phyloP scores from a whole-genome alignment of 2,329 filamentous ascomycete genomes.

The Colletotrichum sp. region DNA sequence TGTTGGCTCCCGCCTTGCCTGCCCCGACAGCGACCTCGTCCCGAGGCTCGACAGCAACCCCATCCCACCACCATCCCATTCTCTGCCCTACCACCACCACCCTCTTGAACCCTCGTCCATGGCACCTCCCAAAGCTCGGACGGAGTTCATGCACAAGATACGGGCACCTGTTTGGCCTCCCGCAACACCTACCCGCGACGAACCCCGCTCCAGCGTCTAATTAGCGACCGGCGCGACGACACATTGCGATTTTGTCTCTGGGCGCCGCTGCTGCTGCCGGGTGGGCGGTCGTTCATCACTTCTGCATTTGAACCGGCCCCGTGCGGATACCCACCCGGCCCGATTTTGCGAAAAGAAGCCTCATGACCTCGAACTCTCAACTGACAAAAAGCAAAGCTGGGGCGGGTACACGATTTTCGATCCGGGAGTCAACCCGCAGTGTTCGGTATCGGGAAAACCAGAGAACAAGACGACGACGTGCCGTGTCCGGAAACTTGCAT shows the following conservation, averaged over 20 bases:
- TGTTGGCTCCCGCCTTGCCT: not conserved
- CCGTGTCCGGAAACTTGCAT: not conserved
- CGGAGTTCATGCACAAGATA: not conserved
- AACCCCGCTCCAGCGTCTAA: not conserved
- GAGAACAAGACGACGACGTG: not conserved
- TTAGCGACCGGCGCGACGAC: not conserved
- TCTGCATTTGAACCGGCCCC: not conserved
- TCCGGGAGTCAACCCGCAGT: not conserved
- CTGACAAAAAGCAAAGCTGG: not conserved
- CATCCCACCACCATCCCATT: not conserved
- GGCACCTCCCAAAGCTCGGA: not conserved
- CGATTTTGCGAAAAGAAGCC: not conserved
- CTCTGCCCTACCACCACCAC: not conserved
- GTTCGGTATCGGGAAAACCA: not conserved
- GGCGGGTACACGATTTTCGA: not conserved
- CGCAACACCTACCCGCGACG: not conserved
- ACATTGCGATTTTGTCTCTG: not conserved
- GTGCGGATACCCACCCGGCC: not conserved
- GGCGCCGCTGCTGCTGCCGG: not conserved
- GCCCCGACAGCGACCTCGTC: not conserved
- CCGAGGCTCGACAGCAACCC: not conserved
- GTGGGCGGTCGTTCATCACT: not conserved
- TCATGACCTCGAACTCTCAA: not conserved
- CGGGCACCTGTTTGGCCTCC: not conserved
- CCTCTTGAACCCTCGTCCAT: not conserved